Conservation (phyloP, 2,329 filamentous ascomycete species). For the Arthrobotrys entomopaga region DNA sequence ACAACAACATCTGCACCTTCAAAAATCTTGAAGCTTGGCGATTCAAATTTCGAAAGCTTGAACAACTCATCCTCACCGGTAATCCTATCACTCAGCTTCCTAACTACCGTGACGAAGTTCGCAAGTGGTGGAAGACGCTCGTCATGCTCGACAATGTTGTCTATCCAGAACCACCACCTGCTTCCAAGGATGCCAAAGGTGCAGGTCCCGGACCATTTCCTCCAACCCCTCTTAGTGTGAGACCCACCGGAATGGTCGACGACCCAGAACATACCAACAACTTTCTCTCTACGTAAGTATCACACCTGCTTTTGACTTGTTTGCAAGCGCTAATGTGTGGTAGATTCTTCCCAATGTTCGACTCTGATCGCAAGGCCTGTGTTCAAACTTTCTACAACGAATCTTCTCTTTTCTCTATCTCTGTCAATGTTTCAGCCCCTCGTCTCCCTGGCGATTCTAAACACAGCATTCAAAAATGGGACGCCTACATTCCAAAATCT, state of each 20-base stretch:
- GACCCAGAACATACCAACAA: conserved; percentile 56
- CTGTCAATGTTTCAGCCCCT: conserved; percentile 73
- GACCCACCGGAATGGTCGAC: conserved; percentile 52
- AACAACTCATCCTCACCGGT: conserved; percentile 80
- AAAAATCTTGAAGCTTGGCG: conserved; percentile 79
- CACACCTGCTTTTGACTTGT: background rate
- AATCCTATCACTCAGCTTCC: conserved; percentile 75
- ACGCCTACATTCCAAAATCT: conserved; percentile 78
- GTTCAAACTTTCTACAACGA: conserved; percentile 78
- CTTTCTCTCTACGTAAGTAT: conserved; percentile 57
- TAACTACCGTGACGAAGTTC: conserved; percentile 74
- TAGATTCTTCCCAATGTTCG: conserved; percentile 76
- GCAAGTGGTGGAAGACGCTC: conserved; percentile 84
- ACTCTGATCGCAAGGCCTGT: conserved; percentile 74
- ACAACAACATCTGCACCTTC: conserved; percentile 78
- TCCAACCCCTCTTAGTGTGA: conserved; percentile 28
- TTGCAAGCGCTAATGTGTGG: background rate
- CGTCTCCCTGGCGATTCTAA: conserved; percentile 62
- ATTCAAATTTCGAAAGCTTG: conserved; percentile 78
- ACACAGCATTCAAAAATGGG: conserved; percentile 67
- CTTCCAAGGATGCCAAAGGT: conserved; percentile 12
- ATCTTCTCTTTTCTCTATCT: conserved; percentile 78
- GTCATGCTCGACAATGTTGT: conserved; percentile 76
- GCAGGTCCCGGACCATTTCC: conserved; percentile 46
- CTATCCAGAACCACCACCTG: conserved; percentile 42